Evolutionary conservation across 345 rosid genomes (phyloP).

Genomic region (Bruguiera gymnorhiza): DNA sequence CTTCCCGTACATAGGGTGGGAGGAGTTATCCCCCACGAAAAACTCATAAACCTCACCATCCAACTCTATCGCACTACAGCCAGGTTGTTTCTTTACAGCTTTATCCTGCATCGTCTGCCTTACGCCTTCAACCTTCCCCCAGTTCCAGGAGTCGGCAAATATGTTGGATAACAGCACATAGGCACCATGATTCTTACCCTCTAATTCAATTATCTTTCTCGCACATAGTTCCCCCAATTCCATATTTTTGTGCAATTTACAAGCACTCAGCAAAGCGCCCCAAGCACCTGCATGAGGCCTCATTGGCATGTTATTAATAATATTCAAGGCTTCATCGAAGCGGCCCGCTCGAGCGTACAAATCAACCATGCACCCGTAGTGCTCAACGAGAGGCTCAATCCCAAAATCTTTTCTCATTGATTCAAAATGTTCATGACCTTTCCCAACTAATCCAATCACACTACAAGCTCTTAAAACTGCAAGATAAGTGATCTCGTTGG

Average conservation of each 20-base stretch:
- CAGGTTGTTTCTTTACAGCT: conserved; percentile 55
- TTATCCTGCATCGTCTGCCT: conserved; percentile 50
- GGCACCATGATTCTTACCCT: conserved; percentile 47
- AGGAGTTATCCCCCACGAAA: conserved; percentile 48
- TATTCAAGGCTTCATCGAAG: conserved; percentile 42
- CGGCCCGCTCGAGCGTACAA: conserved; percentile 52
- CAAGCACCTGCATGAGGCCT: conserved; percentile 62
- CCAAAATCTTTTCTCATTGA: conserved; percentile 47
- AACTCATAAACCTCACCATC: conserved; percentile 60
- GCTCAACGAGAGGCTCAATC: conserved; percentile 55
- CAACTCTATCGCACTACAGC: conserved; percentile 57
- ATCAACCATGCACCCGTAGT: conserved; percentile 75
- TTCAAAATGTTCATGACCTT: conserved; percentile 46
- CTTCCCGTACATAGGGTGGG: conserved; percentile 31
- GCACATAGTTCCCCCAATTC: conserved; percentile 54
- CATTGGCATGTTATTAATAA: conserved; percentile 50
- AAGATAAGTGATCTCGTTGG: conserved; percentile 52
- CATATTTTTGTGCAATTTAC: conserved; percentile 50
- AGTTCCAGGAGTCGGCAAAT: conserved; percentile 53
- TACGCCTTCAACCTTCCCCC: conserved; percentile 45
- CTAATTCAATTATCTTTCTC: conserved; percentile 49
- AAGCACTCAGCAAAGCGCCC: conserved; percentile 67
- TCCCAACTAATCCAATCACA: conserved; percentile 50
- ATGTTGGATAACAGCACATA: conserved; percentile 62
- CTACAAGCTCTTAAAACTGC: conserved; percentile 57